Evolutionary conservation across 1,284 basidiomycete species (phyloP), one percentile per base, ranked within the genome.

Genomic region (Ustilago shanxiensis): DNA sequence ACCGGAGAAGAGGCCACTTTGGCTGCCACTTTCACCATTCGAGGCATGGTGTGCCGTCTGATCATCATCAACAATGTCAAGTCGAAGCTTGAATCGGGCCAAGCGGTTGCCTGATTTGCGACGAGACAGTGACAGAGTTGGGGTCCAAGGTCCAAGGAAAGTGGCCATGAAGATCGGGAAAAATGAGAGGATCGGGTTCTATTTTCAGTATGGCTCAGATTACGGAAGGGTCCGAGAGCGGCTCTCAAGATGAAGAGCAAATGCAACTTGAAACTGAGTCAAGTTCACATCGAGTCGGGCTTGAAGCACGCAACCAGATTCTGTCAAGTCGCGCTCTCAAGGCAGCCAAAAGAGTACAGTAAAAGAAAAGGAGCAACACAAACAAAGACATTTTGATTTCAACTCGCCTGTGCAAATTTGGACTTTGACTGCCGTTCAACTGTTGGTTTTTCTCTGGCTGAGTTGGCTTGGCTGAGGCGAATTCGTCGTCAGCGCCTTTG

Each of bases 391-490:
- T 7, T n/a, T 44, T 44, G 11, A 20, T 9, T 10, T 44, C 41
- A 16, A 11, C n/a, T 44, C 41, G 20, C n/a, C n/a, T 44, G 41
- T 44, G n/a, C 20, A 44, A 44, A 44, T 20, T 22, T 44, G 41
- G 41, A 44, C 41, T 44, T 44, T 44, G 20, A 44, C 18, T 44
- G 37, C 37, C 20, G 18, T 20, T 44, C 7, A 7, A 20, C 35
- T 37, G 35, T 14, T 10, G 7, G 35, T 7, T n/a, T n/a, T n/a
- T n/a, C n/a, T n/a, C 14, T 7, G 3, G 35, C 35, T 37, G 35
- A 16, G 35, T 37, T 37, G 35, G 35, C 24, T 49, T 49, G 47
- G 47, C 47, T 49, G 47, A 49, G 47, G 47, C 47, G 24, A 28
- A 24, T 5, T 26, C 47, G n/a, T 49, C 47, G 24, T 26, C 47